Conservation (phyloP, 768 basidiomycete species). For the Panus rudis region DNA sequence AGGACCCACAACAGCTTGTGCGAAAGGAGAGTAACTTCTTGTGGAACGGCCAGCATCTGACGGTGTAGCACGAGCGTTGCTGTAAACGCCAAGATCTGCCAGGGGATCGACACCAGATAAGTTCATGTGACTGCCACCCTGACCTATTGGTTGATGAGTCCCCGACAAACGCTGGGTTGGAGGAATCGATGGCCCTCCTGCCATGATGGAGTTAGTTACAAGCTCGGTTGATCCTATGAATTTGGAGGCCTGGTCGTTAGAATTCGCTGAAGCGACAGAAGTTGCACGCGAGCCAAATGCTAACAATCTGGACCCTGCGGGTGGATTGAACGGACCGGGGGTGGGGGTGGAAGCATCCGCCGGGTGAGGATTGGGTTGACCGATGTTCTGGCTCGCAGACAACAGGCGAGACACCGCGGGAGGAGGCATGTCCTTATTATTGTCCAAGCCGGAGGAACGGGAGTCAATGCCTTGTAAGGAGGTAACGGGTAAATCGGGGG, state of each 20-base stretch:
- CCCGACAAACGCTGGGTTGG: too few species aligned
- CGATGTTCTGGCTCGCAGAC: constrained; percentile 3
- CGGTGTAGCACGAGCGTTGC: constrained; percentile 10
- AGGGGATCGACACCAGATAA: too few species aligned
- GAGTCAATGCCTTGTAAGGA: background rate
- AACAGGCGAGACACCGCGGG: constrained; percentile 29
- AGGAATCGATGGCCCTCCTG: too few species aligned
- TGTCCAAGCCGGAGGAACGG: background rate
- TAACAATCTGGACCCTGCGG: constrained; percentile 37
- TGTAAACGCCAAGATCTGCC: too few species aligned
- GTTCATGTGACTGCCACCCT: too few species aligned
- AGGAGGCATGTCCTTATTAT: background rate
- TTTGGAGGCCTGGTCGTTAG: constrained; percentile 7
- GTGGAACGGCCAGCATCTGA: constrained; percentile 16
- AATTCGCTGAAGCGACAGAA: background rate
- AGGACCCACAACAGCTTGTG: constrained; percentile 11
- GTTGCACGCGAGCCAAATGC: constrained; percentile 28
- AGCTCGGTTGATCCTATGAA: too few species aligned
- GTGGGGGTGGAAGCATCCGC: constrained; percentile 18
- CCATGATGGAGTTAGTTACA: too few species aligned
- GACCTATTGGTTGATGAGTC: too few species aligned
- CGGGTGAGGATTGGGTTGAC: constrained; percentile 5
- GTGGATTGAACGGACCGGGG: constrained; percentile 30
- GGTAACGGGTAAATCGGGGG: background rate
- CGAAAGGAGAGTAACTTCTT: constrained; percentile 22